Base-by-base conservation (phyloP, 2,329 filamentous ascomycete species). In the Elsinoe australis region DNA sequence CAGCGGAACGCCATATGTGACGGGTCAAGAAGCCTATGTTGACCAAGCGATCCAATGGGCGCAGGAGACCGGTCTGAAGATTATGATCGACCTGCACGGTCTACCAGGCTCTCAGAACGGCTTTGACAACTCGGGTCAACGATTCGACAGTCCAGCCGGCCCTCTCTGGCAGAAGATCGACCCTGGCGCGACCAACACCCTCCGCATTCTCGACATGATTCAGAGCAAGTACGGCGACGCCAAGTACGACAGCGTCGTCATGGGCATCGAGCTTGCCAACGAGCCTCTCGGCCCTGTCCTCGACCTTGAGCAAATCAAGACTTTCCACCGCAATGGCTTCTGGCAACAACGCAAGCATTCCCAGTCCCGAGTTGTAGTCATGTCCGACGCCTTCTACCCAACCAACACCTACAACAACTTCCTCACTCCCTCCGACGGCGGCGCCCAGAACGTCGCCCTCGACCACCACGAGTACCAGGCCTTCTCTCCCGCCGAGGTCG, bases 401-500 rank as follows among this genome's bases (percentile, higher is more conserved):
- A 71, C 76, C 1, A 70, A 64, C 35, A 69, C 67, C 5, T 85
- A 78, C 75, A 84, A 84, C 56, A 75, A 71, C 4, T 79, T 78
- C 61, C 68, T 82, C 55, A 75, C 69, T 2, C 66, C 68, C 1
- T 67, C 64, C 0, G 71, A 75, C 57, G 67, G 71, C 54, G 32
- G 31, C 12, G 67, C 71, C 2, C 67, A 73, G 35, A 74, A 76
- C 38, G 73, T 82, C 32, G 73, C 76, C 36, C 64, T 85, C 53
- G 82, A 85, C 58, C 79, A 81, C 50, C 82, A 85, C 59, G 78
- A 84, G 58, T 85, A 85, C 59, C 76, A 83, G 59, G 70, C 80
- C 50, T 84, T 84, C 64, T 71, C 68, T 51, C 62, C 71, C 18
- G 67, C 64, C 0, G 65, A 75, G 21, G 64, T 82, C 22, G 67